These are phyloP conservation scores for Moniliella sp. DNA, from an alignment of 1,284 basidiomycete genomes.

Conservation along the genomic window DNA sequence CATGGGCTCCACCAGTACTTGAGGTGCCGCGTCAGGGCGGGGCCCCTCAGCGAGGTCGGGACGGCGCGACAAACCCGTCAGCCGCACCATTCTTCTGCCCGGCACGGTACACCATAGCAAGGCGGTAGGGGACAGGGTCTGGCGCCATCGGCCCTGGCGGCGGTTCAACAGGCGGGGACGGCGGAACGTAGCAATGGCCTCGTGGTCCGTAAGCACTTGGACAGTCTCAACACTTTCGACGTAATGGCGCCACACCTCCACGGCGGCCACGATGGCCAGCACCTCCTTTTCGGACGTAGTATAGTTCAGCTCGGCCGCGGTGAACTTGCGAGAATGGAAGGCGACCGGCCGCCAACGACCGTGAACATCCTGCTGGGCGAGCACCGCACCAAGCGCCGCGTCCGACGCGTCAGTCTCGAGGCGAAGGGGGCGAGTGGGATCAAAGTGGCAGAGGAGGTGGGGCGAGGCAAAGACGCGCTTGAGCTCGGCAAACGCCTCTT, in stretches of 20 bases:
- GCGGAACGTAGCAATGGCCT: conserved; percentile 4
- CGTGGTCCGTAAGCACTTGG: conserved; percentile 3
- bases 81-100: too few species aligned
- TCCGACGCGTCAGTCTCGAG: conserved; percentile 29
- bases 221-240: conserved; percentile 1
- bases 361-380: conserved; percentile 8
- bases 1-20: too few species aligned
- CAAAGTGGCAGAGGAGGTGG: conserved; percentile 35
- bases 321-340: conserved; percentile 7
- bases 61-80: too few species aligned
- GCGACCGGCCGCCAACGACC: conserved; percentile 1
- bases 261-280: conserved; percentile 2
- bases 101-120: neutral
- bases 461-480: conserved; percentile 30
- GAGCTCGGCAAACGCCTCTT: conserved; percentile 35
- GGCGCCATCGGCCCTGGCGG: conserved; percentile 1
- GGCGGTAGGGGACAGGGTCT: neutral
- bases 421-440: conserved; percentile 22
- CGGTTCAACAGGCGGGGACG: conserved; percentile 1
- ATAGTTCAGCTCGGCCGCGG: conserved; percentile 4
- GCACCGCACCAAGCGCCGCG: conserved; percentile 21
- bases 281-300: conserved; percentile 6
- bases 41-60: too few species aligned
- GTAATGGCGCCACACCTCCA: conserved; percentile 2
- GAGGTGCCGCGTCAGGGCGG: too few species aligned